Evolutionary conservation across 768 basidiomycete genomes (phyloP), one percentile per base, ranked within the genome.

Genomic region (Pleurotus salmoneostramineus): DNA sequence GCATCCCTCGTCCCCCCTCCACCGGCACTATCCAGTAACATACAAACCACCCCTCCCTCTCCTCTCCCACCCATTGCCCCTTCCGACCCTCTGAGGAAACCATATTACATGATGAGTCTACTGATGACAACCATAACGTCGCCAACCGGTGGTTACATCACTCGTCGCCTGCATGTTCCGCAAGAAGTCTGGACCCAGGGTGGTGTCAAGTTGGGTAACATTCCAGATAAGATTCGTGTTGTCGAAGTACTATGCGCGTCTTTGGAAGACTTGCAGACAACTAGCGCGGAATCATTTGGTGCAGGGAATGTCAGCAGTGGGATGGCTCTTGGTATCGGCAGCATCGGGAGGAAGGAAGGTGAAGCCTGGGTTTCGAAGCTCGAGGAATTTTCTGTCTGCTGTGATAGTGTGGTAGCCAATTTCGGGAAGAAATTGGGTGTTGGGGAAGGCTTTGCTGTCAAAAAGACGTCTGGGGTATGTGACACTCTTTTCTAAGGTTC

Each of bases 131-230:
- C 93, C 31, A 95, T 95, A 84, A 81, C 77, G 37, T 85, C 84
- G 37, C 77, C 80, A 60, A 84, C 88, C 3, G 94, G 94, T n/a
- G 93, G 91, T 34, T 95, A 95, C 69, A 77, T 96, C 57, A 94
- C 92, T 12, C 87, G 87, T 47, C 83, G 88, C 47, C 71, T 96
- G 62, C 93, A 94, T 70, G 89, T 96, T 32, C 93, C 94, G 11
- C 84, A 84, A 56, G 91, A 92, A 66, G 89, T 95, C 21, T 96
- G 94, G 94, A 89, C 91, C 45, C 90, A 93, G 68, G 89, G 89
- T 32, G 93, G 93, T 43, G 91, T 89, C 33, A 95, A 94, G 69
- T 80, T 97, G 50, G 75, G 77, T 36, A 93, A 91, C 66, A 66
- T 94, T 35, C 81, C 85, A 50, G 92, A 95, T 64, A 95, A 97